Conservation (phyloP, 2,329 filamentous ascomycete genomes). For the Colletotrichum tabaci region DNA sequence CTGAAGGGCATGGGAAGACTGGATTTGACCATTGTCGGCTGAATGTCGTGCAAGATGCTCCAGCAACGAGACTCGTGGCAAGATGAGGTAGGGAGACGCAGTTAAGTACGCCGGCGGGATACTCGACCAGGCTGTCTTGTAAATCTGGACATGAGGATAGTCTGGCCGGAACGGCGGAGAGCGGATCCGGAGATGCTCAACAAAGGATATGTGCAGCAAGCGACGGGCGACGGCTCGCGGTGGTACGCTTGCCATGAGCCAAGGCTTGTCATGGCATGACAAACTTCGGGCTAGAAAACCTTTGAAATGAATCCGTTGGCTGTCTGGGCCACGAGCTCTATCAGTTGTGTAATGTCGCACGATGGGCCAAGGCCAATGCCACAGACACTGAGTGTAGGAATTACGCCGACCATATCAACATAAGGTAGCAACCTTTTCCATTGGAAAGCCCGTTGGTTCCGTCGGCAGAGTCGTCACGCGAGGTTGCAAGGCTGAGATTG, state of each 20-base stretch:
- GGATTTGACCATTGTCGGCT: neutral
- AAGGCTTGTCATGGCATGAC: neutral
- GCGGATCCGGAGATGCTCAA: neutral
- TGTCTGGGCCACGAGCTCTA: neutral
- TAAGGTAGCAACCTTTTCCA: neutral
- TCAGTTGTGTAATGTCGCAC: neutral
- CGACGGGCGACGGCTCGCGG: neutral
- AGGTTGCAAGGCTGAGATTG: no score
- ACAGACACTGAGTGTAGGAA: no score
- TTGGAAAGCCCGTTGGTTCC: neutral
- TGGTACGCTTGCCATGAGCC: neutral
- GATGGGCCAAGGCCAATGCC: neutral
- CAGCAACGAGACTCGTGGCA: neutral
- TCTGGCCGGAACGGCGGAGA: neutral
- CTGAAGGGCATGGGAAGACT: neutral
- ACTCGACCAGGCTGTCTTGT: neutral
- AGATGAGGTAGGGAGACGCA: neutral
- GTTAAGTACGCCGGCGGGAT: neutral
- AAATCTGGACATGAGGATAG: neutral
- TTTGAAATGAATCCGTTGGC: neutral
- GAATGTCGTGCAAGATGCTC: no score
- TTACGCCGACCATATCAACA: no score
- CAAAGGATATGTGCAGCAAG: conserved; percentile 13
- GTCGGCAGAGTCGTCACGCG: neutral
- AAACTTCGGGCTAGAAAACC: no score